Percentiles rank a stretch among this genome's conserved stretches.
Conservation (phyloP, 2,329 filamentous ascomycete genomes). For the Talaromyces sp. region DNA sequence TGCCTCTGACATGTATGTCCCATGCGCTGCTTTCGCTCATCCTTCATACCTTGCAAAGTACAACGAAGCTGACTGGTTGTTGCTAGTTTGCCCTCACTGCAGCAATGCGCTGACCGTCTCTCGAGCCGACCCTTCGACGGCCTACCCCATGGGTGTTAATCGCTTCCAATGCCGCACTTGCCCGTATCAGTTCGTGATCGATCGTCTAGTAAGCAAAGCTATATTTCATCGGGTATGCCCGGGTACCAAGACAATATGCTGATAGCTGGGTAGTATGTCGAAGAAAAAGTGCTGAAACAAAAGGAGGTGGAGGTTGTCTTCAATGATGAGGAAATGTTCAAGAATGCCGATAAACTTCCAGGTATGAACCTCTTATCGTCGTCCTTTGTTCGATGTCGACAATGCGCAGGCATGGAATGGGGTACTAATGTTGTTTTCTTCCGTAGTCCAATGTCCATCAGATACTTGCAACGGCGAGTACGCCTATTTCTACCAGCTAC, state of each 20-base stretch:
- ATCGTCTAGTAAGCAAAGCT: constrained; percentile 46
- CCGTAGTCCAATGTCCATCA: constrained; percentile 71
- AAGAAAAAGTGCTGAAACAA: constrained; percentile 73
- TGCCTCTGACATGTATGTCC: constrained; percentile 40
- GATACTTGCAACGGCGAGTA: constrained; percentile 75
- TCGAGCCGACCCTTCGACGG: constrained; percentile 35
- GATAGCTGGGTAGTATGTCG: constrained; percentile 56
- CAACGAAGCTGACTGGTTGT: not conserved
- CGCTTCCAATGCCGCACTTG: constrained; percentile 94
- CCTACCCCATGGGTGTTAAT: constrained; percentile 55
- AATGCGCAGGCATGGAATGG: not conserved
- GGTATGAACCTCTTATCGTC: constrained; percentile 40
- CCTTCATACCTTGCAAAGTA: not conserved
- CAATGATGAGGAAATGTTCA: constrained; percentile 82
- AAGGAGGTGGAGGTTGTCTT: constrained; percentile 89
- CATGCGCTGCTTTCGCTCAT: not conserved
- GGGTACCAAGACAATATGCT: too few relatives aligned
- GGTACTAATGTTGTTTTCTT: not conserved
- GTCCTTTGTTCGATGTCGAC: not conserved
- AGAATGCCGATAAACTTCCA: constrained; percentile 80
- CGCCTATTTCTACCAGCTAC: constrained; percentile 93
- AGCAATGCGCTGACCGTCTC: constrained; percentile 49
- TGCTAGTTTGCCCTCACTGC: constrained; percentile 48
- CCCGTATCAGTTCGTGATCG: constrained; percentile 83
- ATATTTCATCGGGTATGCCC: not conserved